Conservation (phyloP, 192 early-diverging fungal species). For the Backusella mclennaniae region DNA sequence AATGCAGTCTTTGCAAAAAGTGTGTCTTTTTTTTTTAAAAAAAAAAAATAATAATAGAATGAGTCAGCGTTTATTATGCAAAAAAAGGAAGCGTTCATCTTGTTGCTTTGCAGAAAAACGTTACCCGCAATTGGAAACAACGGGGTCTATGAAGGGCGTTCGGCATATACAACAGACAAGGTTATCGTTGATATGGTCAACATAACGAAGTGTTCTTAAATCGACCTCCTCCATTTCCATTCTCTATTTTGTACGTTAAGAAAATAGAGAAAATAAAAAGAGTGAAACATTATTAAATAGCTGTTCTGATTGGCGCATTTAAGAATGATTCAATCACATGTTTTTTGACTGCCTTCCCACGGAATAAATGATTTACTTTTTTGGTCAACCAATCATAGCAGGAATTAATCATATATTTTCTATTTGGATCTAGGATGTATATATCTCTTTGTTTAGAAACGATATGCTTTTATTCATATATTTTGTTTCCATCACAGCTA, state of each 20-base stretch:
- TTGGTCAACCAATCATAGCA: too few relatives aligned
- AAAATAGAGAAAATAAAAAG: not conserved
- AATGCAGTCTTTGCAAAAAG: conserved; percentile 65
- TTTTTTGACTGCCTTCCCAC: not conserved
- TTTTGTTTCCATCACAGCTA: too few relatives aligned
- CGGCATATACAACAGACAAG: conserved; percentile 49
- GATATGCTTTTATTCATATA: too few relatives aligned
- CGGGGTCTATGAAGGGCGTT: conserved; percentile 45
- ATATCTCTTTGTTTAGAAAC: too few relatives aligned
- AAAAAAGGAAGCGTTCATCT: not conserved
- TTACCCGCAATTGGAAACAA: conserved; percentile 45
- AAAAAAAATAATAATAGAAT: not conserved
- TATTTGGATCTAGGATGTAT: too few relatives aligned
- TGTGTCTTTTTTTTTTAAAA: conserved; percentile 45
- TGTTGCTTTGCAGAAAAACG: not conserved
- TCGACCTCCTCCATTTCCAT: conserved; percentile 12
- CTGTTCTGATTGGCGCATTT: not conserved
- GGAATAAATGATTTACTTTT: not conserved
- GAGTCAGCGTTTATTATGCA: not conserved
- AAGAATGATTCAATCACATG: not conserved
- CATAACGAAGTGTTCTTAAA: conserved; percentile 14
- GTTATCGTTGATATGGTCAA: conserved; percentile 35
- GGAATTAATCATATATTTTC: too few relatives aligned
- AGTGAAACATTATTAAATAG: not conserved
- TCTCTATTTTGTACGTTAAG: not conserved